Evolutionary conservation across 2,329 filamentous ascomycete genomes (phyloP), one percentile per base, ranked within the genome.

Genomic region (Penicillium sp.): DNA sequence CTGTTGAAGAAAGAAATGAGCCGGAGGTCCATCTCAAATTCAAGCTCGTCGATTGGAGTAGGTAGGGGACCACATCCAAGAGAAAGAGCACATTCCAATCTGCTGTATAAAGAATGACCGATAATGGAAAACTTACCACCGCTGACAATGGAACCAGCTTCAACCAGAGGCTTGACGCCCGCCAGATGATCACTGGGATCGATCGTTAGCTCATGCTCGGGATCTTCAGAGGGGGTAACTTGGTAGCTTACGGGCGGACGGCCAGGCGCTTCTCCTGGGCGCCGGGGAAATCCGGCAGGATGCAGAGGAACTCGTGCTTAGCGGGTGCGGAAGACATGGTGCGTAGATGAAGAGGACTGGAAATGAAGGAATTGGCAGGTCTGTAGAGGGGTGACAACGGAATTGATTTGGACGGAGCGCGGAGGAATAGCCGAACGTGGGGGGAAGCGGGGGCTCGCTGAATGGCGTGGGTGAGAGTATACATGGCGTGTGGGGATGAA

Each of bases 241-340:
- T 51, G 35, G 16, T 33, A 33, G 31, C 70, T 65, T 57, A 77
- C 72, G 63, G 62, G 35, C 66, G 63, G 39, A 69, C 70, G 63
- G 85, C 82, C 26, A 90, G 75, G 53, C 88, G 80, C 79, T 88
- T 88, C 62, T 80, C 80, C 57, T 82, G 75, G 21, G 74, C 78
- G 41, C 82, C 85, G 1, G 86, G 82, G 72, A 86, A 84, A 73
- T 91, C 88, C 13, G 86, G 88, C 37, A 90, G 70, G 56, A 91
- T 79, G 65, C 88, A 86, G 37, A 91, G 82, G 79, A 86, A 91
- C 73, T 90, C 86, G 59, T 77, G 82, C 69, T 82, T 83, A 48
- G 70, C 66, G 47, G 70, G 59, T 11, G 64, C 49, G 21, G 68
- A 55, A 33, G 64, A 63, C 63, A 68, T 68, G 13, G 56, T 65